Conservation (phyloP, 441 rosid species). For the Daphne laureola region DNA sequence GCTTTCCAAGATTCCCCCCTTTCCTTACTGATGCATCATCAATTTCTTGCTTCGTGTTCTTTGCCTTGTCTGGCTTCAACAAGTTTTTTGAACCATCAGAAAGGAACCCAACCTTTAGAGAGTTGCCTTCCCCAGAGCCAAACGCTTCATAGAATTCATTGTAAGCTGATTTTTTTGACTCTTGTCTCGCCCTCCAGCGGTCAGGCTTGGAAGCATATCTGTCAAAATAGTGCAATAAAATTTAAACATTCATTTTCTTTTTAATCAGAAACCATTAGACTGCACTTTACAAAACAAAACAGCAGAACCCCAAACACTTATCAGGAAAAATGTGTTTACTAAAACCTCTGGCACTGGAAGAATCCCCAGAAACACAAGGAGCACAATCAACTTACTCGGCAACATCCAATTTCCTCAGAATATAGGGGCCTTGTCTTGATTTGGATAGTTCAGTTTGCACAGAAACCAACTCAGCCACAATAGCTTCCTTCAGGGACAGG, state of each 20-base stretch:
- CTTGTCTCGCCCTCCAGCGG: conserved; percentile 75
- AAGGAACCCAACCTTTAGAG: conserved; percentile 33
- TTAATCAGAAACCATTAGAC: too few relatives aligned
- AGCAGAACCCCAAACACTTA: too few relatives aligned
- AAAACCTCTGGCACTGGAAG: neutral
- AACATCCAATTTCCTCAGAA: conserved; percentile 71
- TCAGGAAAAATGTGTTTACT: too few relatives aligned
- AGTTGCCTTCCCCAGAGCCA: conserved; percentile 44
- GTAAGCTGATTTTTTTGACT: conserved; percentile 70
- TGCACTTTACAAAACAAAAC: too few relatives aligned
- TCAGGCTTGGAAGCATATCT: conserved; percentile 60
- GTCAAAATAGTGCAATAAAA: conserved; percentile 20
- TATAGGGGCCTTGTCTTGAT: conserved; percentile 79
- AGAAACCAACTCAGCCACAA: conserved; percentile 60
- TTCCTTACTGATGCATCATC: conserved; percentile 19
- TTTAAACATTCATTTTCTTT: too few relatives aligned
- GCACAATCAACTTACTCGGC: conserved; percentile 48
- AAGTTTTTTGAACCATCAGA: conserved; percentile 34
- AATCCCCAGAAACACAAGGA: neutral
- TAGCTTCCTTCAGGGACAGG: conserved; percentile 57
- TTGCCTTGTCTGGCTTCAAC: conserved; percentile 27
- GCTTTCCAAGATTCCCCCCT: conserved; percentile 22
- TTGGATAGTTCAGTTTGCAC: conserved; percentile 56
- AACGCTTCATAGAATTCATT: conserved; percentile 50
- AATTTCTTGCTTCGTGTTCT: conserved; percentile 47